These are phyloP conservation scores for Bassia scoparia DNA, from an alignment of 148 eudicot species.

Conservation along the genomic window DNA sequence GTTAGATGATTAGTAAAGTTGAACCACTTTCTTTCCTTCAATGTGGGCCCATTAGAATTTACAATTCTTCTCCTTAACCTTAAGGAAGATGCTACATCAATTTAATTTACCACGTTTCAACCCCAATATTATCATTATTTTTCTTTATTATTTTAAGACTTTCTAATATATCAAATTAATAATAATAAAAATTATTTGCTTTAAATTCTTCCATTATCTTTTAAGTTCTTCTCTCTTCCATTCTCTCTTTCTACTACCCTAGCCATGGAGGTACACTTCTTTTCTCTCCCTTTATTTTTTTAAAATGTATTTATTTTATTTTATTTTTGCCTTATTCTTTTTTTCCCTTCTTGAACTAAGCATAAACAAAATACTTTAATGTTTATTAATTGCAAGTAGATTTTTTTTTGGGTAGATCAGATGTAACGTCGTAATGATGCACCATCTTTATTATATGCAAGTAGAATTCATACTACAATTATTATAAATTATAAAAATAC, in stretches of 20 bases:
- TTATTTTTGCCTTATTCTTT: too few relatives aligned
- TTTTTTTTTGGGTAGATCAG: too few relatives aligned
- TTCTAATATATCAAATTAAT: not conserved
- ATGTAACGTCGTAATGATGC: too few relatives aligned
- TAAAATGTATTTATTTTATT: too few relatives aligned
- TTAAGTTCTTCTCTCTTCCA: not conserved
- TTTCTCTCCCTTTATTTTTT: too few relatives aligned
- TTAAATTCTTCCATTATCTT: not conserved
- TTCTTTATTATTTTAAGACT: not conserved
- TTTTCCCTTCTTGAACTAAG: too few relatives aligned
- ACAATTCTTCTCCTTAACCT: not conserved
- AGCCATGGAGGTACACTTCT: conserved; percentile 1
- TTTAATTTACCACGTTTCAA: not conserved
- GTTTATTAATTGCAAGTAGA: too few relatives aligned
- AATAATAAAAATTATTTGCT: not conserved
- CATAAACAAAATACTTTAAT: too few relatives aligned
- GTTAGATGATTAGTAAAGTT: conserved; percentile 32
- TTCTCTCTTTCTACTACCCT: not conserved
- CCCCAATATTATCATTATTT: not conserved
- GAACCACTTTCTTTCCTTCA: conserved; percentile 20
- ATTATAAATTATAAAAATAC: too few relatives aligned
- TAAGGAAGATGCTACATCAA: conserved; percentile 1
- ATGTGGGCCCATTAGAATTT: conserved; percentile 16
- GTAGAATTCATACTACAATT: too few relatives aligned
- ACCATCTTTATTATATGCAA: too few relatives aligned